phyloP scores from a whole-genome alignment of 2,329 filamentous ascomycete genomes.

The Emydomyces testavorans region DNA sequence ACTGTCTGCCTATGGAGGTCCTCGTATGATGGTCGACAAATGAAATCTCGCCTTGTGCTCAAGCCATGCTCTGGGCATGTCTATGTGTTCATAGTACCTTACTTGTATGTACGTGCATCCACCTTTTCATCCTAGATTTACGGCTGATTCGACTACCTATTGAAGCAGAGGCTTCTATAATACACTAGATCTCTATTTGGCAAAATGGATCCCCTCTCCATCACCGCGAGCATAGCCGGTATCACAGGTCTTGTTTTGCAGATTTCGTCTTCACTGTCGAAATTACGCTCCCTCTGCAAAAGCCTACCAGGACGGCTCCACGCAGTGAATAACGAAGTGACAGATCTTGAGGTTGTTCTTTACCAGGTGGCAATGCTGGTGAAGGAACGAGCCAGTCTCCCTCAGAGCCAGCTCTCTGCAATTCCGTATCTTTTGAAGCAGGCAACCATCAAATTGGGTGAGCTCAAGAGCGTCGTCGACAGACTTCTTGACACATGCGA shows the following conservation, averaged over 20 bases:
- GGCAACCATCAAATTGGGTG: conserved; percentile 20
- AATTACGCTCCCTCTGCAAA: conserved; percentile 20
- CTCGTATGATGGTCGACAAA: too few species aligned
- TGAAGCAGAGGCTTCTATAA: too few species aligned
- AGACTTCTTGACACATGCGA: conserved; percentile 14
- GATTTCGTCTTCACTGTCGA: conserved; percentile 19
- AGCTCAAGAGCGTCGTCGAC: conserved; percentile 20
- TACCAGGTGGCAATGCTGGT: conserved; percentile 20
- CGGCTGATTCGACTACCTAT: not conserved
- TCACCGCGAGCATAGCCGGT: conserved; percentile 20
- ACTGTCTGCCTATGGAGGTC: too few species aligned
- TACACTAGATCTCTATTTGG: too few species aligned
- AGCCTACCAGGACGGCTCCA: conserved; percentile 23
- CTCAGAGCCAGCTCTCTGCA: conserved; percentile 12
- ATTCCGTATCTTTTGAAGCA: conserved; percentile 21
- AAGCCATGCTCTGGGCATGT: too few species aligned
- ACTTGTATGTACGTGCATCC: too few species aligned
- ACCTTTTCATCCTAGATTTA: too few species aligned
- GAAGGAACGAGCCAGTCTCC: conserved; percentile 12
- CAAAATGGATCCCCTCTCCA: conserved; percentile 21
- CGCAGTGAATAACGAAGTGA: conserved; percentile 25
- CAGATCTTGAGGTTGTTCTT: conserved; percentile 24
- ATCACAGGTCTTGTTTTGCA: conserved; percentile 20
- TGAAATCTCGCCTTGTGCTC: too few species aligned
- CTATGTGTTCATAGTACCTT: too few species aligned